These are phyloP conservation scores for Ceratobasidium sp. DNA, from an alignment of 1,284 basidiomycete genomes.

Conservation along the genomic window DNA sequence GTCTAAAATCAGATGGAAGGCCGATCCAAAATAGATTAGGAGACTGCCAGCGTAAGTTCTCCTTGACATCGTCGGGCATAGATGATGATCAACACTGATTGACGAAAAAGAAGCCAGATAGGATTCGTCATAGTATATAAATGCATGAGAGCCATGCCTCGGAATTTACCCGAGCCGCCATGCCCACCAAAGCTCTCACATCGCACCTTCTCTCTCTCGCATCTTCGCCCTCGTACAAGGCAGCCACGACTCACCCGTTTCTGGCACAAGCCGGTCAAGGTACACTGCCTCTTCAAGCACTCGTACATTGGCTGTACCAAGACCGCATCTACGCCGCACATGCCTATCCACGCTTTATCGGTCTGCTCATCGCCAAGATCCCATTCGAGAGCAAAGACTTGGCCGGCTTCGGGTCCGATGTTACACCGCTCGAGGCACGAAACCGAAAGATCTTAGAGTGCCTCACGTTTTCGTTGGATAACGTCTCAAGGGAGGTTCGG, in stretches of 20 bases:
- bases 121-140: too few relatives aligned
- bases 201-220: slow-evolving; percentile 11
- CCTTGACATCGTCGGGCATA: too few relatives aligned
- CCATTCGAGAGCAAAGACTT: slow-evolving; percentile 51
- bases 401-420: slow-evolving; percentile 44
- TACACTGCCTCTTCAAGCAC: slow-evolving; percentile 55
- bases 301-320: slow-evolving; percentile 68
- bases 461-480: slow-evolving; percentile 61
- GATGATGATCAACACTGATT: too few relatives aligned
- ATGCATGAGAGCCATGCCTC: too few relatives aligned
- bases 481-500: slow-evolving; percentile 64
- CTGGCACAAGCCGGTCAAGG: slow-evolving; percentile 61
- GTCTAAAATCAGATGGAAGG: too few relatives aligned
- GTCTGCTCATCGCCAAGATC: slow-evolving; percentile 61
- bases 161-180: not conserved
- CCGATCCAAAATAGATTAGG: too few relatives aligned
- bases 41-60: too few relatives aligned
- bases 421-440: slow-evolving; percentile 49
- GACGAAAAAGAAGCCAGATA: too few relatives aligned
- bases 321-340: slow-evolving; percentile 74
- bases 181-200: slow-evolving; percentile 26
- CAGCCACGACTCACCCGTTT: slow-evolving; percentile 64
- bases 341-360: slow-evolving; percentile 69
- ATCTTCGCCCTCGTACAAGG: slow-evolving; percentile 50
- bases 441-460: slow-evolving; percentile 59